Base-by-base conservation (phyloP, 257 asterid species). In the Solanum peruvianum region DNA sequence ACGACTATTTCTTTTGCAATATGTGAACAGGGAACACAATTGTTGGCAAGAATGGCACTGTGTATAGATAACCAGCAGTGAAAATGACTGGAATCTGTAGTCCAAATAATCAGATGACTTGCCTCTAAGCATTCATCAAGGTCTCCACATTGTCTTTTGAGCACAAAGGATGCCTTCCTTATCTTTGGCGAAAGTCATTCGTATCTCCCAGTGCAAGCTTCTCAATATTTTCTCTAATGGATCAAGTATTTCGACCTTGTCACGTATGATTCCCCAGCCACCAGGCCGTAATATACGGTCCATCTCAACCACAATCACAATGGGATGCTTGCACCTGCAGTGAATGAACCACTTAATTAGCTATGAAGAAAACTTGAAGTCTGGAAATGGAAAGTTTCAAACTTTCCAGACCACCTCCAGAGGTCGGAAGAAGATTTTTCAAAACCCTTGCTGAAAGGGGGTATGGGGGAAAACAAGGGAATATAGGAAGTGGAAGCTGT, bases 191-290 rank as follows among this genome's bases (percentile, higher is more conserved):
- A 92, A 97, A 21, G 97, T 95, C 94, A 97, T 87, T 20, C 97
- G 94, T 31, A 97, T 95, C 87, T 95, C 99, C 99, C 99, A 97
- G 37, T 94, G 95, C 89, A 97, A 91, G 89, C 96, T 90, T 85
- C 93, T 92, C 66, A 97, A 89, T 75, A 97, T 95, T 44, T 89
- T 92, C 90, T 95, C 99, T 1, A 97, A 86, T 2, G 98, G 93
- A 88, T 97, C 98, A 4, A 97, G 94, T 86, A 97, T 93, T 86
- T 94, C 99, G 16, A 92, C 91, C 90, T 92, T 95, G 91, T 97
- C 99, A 4, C 99, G 96, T 35, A 97, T 85, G 45, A 97, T 93
- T 78, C 90, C 97, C 98, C 98, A 95, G 64, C 99, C 99, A 29
- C 95, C 94, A 0, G 99, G 98, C 88, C 99, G 91, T 67, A 96